phyloP scores from a whole-genome alignment of 2,329 filamentous ascomycete species.

The Botrytis galanthina region DNA sequence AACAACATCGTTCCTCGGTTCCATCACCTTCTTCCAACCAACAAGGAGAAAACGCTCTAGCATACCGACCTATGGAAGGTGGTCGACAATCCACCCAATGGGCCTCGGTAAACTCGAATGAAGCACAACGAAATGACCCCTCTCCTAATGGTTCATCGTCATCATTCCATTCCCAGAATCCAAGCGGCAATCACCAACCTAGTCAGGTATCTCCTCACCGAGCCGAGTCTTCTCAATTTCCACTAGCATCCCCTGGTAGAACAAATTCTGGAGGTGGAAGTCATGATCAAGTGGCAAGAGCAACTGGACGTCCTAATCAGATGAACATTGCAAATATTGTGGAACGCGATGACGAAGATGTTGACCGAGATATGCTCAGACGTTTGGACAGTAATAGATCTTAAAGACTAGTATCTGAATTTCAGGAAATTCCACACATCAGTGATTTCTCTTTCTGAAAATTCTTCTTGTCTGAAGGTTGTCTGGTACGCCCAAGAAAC shows the following conservation, averaged over 20 bases:
- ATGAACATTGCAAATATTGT: slow-evolving; percentile 39
- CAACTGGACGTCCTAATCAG: slow-evolving; percentile 31
- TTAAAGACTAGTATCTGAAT: background rate
- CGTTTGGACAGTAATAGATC: slow-evolving; percentile 30
- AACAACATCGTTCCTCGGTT: slow-evolving; percentile 37
- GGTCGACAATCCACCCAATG: slow-evolving; percentile 19
- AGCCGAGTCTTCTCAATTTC: slow-evolving; percentile 32
- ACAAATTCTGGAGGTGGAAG: slow-evolving; percentile 34
- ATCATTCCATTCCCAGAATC: slow-evolving; percentile 30
- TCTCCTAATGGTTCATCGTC: slow-evolving; percentile 38
- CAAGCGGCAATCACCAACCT: slow-evolving; percentile 29
- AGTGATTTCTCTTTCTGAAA: background rate
- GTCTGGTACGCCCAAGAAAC: too few species aligned
- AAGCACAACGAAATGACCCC: slow-evolving; percentile 22
- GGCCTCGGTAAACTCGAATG: too few species aligned
- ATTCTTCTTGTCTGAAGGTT: background rate
- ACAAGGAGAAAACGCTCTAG: slow-evolving; percentile 19
- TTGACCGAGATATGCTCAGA: slow-evolving; percentile 38
- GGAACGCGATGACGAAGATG: slow-evolving; percentile 35
- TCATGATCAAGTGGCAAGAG: background rate
- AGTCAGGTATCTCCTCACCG: slow-evolving; percentile 21
- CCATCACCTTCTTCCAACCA: slow-evolving; percentile 37
- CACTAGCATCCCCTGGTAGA: slow-evolving; percentile 36
- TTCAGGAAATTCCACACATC: background rate
- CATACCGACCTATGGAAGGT: slow-evolving; percentile 30